Percentiles rank a stretch among this genome's conserved stretches.
phyloP scores from a whole-genome alignment of 2,329 filamentous ascomycete genomes.

The Lecanicillium sp. region DNA sequence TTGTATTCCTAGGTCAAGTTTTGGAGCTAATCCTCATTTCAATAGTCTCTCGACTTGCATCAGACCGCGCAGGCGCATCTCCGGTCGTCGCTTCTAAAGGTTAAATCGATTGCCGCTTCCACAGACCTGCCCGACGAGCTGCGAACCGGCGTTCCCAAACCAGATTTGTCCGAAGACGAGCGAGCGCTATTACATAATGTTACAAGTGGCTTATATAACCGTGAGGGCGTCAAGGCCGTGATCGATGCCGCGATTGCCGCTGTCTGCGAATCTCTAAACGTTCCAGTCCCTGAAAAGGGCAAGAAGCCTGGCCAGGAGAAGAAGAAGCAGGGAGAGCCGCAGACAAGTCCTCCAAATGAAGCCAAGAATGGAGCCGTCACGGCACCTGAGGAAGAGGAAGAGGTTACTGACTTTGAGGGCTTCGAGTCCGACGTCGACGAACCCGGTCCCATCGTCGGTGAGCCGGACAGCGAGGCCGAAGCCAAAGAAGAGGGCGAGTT shows the following conservation, averaged over 20 bases:
- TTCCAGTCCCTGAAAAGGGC: conserved; percentile 38
- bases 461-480: conserved; percentile 17
- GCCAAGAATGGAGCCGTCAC: conserved; percentile 15
- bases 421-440: conserved; percentile 23
- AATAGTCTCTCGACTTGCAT: conserved; percentile 47
- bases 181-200: conserved; percentile 46
- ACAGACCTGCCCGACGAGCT: conserved; percentile 41
- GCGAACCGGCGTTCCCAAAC: conserved; percentile 37
- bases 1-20: not conserved
- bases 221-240: conserved; percentile 39
- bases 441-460: conserved; percentile 12
- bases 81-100: conserved; percentile 43
- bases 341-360: too few relatives aligned
- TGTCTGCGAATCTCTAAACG: conserved; percentile 39
- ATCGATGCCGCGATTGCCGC: conserved; percentile 39
- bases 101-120: conserved; percentile 43
- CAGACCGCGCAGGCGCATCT: conserved; percentile 49
- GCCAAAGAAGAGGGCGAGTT: conserved; percentile 24
- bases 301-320: conserved; percentile 23
- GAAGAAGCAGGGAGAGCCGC: conserved; percentile 23
- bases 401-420: conserved; percentile 28
- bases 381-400: conserved; percentile 19
- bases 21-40: conserved; percentile 3
- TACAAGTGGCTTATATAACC: conserved; percentile 48
- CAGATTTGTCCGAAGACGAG: conserved; percentile 44